These are phyloP conservation scores for Suillus subaureus DNA, from an alignment of 768 basidiomycete genomes.

Conservation along the genomic window DNA sequence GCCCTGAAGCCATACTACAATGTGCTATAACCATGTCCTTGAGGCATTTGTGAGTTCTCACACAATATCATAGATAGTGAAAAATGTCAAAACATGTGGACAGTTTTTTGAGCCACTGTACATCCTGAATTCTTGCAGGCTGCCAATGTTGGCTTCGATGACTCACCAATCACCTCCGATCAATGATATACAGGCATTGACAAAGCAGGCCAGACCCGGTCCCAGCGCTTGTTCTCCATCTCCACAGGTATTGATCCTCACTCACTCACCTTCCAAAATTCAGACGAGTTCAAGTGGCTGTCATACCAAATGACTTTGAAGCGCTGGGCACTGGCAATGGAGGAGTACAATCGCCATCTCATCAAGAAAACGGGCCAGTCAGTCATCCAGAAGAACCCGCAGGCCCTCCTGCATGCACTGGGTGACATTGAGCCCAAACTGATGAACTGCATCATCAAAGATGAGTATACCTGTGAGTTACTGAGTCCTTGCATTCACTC, in stretches of 20 bases:
- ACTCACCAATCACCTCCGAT: too few species aligned
- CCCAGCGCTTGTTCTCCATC: slow-evolving; percentile 2
- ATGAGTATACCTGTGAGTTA: slow-evolving; percentile 16
- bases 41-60: too few species aligned
- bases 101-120: too few species aligned
- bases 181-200: neutral
- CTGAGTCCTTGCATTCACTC: too few species aligned
- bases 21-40: too few species aligned
- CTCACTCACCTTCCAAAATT: slow-evolving; percentile 6
- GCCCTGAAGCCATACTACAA: too few species aligned
- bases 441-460: slow-evolving; percentile 9
- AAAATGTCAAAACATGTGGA: too few species aligned
- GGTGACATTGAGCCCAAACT: slow-evolving; percentile 17
- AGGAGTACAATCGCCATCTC: slow-evolving; percentile 14
- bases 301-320: slow-evolving; percentile 21
- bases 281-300: slow-evolving; percentile 20
- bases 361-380: neutral
- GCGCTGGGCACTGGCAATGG: slow-evolving; percentile 15
- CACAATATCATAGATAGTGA: too few species aligned
- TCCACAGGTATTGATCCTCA: slow-evolving; percentile 8
- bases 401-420: slow-evolving; percentile 14
- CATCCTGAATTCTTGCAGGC: too few species aligned
- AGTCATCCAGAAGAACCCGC: slow-evolving; percentile 15
- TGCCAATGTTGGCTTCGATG: too few species aligned
- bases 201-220: neutral